Evolutionary conservation across 129 eudicot genomes (phyloP).

Genomic region (Pseudognaphalium luteoalbum): DNA sequence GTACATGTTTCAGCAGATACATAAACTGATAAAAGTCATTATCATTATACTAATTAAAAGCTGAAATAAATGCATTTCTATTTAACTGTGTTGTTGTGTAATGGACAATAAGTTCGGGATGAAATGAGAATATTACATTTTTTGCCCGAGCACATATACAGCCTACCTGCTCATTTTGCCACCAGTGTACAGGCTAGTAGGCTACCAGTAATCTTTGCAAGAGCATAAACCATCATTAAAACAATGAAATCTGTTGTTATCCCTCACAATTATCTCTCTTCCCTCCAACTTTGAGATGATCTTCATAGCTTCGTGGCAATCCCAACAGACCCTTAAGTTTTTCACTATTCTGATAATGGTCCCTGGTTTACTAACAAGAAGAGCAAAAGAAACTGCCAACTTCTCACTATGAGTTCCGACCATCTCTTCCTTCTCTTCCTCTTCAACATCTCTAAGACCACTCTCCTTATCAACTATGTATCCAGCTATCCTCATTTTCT

Average conservation of each 20-base stretch:
- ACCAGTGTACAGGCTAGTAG: slow-evolving; percentile 17
- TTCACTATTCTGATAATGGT: slow-evolving; percentile 61
- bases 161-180: background rate
- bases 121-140: no score
- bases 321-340: slow-evolving; percentile 81
- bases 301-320: slow-evolving; percentile 79
- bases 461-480: slow-evolving; percentile 59
- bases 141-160: no score
- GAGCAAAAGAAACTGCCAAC: slow-evolving; percentile 71
- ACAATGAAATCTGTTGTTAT: slow-evolving; percentile 80
- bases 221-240: slow-evolving; percentile 64
- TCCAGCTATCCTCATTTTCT: slow-evolving; percentile 64
- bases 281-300: slow-evolving; percentile 66
- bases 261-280: slow-evolving; percentile 83
- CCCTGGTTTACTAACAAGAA: slow-evolving; percentile 65
- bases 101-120: no score
- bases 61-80: no score
- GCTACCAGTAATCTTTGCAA: slow-evolving; percentile 82
- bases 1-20: no score
- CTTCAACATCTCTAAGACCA: slow-evolving; percentile 77
- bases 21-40: no score
- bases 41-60: no score
- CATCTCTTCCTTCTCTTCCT: slow-evolving; percentile 92
- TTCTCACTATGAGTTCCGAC: slow-evolving; percentile 86
- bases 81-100: no score